Evolutionary conservation across 768 basidiomycete species (phyloP).

Genomic region (Naematelia encephala): DNA sequence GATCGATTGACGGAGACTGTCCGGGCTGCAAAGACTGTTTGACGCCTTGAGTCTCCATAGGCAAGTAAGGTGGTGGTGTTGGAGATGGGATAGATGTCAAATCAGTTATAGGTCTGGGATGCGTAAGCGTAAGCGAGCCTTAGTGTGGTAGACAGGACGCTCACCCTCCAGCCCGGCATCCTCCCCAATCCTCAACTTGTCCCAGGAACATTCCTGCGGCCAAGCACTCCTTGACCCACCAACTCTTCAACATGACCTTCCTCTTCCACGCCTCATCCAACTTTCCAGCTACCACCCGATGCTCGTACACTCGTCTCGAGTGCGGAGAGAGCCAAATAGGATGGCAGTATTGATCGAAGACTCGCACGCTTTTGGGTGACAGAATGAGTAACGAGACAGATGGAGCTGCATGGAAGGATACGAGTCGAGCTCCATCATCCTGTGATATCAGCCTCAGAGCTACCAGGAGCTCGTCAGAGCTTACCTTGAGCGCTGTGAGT

Average conservation of each 20-base stretch:
- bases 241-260: slow-evolving; percentile 27
- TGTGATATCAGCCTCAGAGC: not conserved
- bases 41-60: not conserved
- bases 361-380: slow-evolving; percentile 12
- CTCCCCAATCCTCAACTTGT: slow-evolving; percentile 32
- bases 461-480: not conserved
- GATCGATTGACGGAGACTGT: not conserved
- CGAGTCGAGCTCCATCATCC: slow-evolving; percentile 10
- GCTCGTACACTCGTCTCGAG: not conserved
- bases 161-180: slow-evolving; percentile 29
- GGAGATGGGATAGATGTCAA: too few species aligned
- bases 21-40: not conserved
- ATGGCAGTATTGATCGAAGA: slow-evolving; percentile 34
- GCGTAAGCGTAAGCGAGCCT: not conserved
- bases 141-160: not conserved
- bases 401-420: slow-evolving; percentile 1
- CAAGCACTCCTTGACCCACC: slow-evolving; percentile 31
- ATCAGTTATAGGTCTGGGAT: too few species aligned
- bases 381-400: slow-evolving; percentile 18
- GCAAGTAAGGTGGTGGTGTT: not conserved
- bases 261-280: slow-evolving; percentile 23
- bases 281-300: not conserved
- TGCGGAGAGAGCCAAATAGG: slow-evolving; percentile 23
- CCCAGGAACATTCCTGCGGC: slow-evolving; percentile 26
- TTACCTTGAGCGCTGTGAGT: not conserved